Percentiles rank a stretch among this genome's conserved stretches.
phyloP scores from a whole-genome alignment of 352 stramenopile genomes.

The Pythium diclinum region DNA sequence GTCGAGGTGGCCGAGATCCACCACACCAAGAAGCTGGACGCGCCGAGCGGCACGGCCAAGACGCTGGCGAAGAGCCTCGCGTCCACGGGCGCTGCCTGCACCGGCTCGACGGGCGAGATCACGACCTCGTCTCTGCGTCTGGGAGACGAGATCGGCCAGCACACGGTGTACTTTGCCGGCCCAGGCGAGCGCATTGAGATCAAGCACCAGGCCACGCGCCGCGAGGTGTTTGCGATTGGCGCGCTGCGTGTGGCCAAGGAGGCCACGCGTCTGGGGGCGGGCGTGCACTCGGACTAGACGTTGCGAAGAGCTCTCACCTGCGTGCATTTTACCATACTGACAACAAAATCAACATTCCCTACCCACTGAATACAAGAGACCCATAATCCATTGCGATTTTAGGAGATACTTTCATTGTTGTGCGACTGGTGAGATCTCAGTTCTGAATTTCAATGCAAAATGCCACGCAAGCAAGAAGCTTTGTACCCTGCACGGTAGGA shows the following conservation, averaged over 20 bases:
- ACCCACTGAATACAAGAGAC: conserved; percentile 4
- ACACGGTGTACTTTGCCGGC: conserved; percentile 79
- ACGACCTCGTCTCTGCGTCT: conserved; percentile 70
- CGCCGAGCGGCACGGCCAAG: conserved; percentile 77
- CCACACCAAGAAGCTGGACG: conserved; percentile 87
- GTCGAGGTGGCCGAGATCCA: conserved; percentile 80
- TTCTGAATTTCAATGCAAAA: conserved; percentile 1
- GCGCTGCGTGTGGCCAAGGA: conserved; percentile 64
- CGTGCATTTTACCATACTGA: background rate
- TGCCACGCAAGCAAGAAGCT: background rate
- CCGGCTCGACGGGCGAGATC: conserved; percentile 41
- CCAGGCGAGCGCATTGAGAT: conserved; percentile 82
- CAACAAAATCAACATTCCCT: background rate
- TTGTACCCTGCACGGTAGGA: background rate
- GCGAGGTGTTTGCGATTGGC: conserved; percentile 82
- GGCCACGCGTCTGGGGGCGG: conserved; percentile 39
- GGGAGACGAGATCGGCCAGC: conserved; percentile 77
- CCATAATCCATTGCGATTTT: background rate
- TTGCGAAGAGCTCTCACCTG: background rate
- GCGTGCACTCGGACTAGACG: conserved; percentile 62
- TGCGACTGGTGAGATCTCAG: background rate
- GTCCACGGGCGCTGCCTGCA: conserved; percentile 53
- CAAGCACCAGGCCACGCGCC: conserved; percentile 73
- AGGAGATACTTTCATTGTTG: background rate
- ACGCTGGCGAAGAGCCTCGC: conserved; percentile 67